Evolutionary conservation across 1,284 basidiomycete genomes (phyloP).

Genomic region (Nidula niveotomentosa): DNA sequence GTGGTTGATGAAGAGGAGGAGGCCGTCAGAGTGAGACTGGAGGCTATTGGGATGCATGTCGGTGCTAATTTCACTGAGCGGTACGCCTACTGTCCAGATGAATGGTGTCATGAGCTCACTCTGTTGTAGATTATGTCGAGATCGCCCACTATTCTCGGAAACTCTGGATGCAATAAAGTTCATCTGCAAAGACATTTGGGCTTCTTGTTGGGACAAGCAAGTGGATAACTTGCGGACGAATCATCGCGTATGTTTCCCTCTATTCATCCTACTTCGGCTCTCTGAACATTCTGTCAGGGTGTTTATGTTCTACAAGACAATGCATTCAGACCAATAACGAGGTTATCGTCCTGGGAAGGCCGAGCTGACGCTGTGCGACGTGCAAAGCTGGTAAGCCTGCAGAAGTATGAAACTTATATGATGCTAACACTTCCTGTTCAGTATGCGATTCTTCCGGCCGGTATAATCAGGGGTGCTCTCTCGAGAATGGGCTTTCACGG

Average conservation of each 20-base stretch:
- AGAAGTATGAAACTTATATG: neutral
- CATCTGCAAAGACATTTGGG: constrained; percentile 95
- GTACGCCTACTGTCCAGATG: constrained; percentile 40
- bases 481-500: constrained; percentile 75
- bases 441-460: constrained; percentile 80
- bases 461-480: constrained; percentile 83
- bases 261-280: neutral
- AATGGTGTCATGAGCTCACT: constrained; percentile 2
- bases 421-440: constrained; percentile 23
- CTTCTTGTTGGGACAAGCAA: constrained; percentile 87
- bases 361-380: constrained; percentile 71
- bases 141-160: constrained; percentile 74
- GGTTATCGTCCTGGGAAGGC: constrained; percentile 79
- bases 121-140: constrained; percentile 66
- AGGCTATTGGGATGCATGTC: constrained; percentile 85
- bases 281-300: constrained; percentile 50
- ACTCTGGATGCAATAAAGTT: constrained; percentile 94
- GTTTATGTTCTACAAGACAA: constrained; percentile 95
- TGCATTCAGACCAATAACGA: constrained; percentile 80
- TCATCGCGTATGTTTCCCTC: constrained; percentile 63
- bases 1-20: constrained; percentile 71
- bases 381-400: constrained; percentile 63
- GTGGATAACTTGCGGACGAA: constrained; percentile 96
- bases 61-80: constrained; percentile 85
- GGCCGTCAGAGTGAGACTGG: constrained; percentile 67